Evolutionary conservation across 2,329 filamentous ascomycete genomes (phyloP).

Genomic region (Stagonosporopsis vannaccii): DNA sequence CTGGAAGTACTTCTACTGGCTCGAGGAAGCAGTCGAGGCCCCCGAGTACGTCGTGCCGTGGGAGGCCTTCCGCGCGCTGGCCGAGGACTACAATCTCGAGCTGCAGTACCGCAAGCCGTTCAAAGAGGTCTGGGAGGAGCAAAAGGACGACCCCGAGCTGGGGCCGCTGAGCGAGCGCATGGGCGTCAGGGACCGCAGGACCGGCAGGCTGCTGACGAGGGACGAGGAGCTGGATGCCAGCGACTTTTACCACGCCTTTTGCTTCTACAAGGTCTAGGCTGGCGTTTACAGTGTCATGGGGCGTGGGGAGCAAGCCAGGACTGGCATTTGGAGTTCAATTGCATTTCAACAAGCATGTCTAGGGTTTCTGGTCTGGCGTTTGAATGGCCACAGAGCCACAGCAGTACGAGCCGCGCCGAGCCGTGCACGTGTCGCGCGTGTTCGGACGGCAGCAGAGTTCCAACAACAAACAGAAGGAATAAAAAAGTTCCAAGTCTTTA

Average conservation of each 20-base stretch:
- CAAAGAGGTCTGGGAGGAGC: constrained; percentile 86
- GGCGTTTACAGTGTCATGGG: not conserved
- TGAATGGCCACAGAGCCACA: no score
- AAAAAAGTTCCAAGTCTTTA: no score
- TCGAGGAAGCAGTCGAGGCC: constrained; percentile 94
- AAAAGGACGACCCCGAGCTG: constrained; percentile 83
- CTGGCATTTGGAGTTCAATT: no score
- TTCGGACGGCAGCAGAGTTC: no score
- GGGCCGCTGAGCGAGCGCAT: constrained; percentile 93
- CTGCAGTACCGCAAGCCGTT: constrained; percentile 93
- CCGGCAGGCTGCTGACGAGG: constrained; percentile 72
- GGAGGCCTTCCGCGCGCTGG: constrained; percentile 94
- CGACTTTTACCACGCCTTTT: constrained; percentile 90
- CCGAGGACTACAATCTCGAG: constrained; percentile 96
- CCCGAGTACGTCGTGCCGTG: constrained; percentile 98
- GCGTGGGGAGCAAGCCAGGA: no score
- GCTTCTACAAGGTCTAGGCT: constrained; percentile 83
- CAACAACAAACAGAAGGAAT: no score
- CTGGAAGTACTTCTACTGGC: constrained; percentile 97
- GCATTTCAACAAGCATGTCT: no score
- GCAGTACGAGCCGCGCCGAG: no score
- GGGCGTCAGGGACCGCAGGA: constrained; percentile 79
- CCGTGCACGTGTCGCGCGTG: no score
- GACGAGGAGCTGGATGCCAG: constrained; percentile 88
- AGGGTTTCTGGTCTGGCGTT: no score